A percentile compares a stretch with the other conserved stretches of the same genome.
These are phyloP conservation scores for Geum urbanum DNA, from an alignment of 306 rosid species.

Conservation along the genomic window DNA sequence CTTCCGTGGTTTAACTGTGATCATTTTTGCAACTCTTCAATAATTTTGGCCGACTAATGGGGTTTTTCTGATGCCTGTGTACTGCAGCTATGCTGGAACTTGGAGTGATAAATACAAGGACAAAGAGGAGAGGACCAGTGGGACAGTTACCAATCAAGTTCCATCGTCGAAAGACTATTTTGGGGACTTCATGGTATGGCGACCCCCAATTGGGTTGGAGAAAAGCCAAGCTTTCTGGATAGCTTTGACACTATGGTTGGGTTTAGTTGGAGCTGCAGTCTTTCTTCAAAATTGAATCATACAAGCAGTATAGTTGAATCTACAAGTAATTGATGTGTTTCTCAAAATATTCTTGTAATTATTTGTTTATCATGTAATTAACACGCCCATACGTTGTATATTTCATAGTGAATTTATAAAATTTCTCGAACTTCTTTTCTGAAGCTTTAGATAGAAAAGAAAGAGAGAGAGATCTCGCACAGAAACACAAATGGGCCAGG, in stretches of 20 bases:
- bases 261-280: conserved; percentile 81
- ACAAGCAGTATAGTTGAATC: conserved; percentile 17
- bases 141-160: conserved; percentile 61
- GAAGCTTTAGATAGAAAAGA: neutral
- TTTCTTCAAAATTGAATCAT: conserved; percentile 59
- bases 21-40: neutral
- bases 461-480: too few relatives aligned
- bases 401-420: conserved; percentile 27
- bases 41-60: neutral
- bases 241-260: conserved; percentile 81
- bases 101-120: conserved; percentile 89
- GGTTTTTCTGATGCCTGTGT: conserved; percentile 8
- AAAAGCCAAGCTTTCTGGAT: conserved; percentile 72
- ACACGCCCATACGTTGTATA: neutral
- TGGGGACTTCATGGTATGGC: conserved; percentile 81
- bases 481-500: too few relatives aligned
- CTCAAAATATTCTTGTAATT: conserved; percentile 17
- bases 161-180: conserved; percentile 74
- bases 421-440: conserved; percentile 2
- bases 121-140: conserved; percentile 42
- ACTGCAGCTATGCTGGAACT: conserved; percentile 74
- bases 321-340: conserved; percentile 29
- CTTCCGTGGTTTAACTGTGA: neutral
- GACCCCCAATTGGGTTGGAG: conserved; percentile 71
- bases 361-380: conserved; percentile 17